A percentile compares a stretch with the other conserved stretches of the same genome.
Conservation (phyloP, 805 yeast genomes). For the Spathaspora sp. region DNA sequence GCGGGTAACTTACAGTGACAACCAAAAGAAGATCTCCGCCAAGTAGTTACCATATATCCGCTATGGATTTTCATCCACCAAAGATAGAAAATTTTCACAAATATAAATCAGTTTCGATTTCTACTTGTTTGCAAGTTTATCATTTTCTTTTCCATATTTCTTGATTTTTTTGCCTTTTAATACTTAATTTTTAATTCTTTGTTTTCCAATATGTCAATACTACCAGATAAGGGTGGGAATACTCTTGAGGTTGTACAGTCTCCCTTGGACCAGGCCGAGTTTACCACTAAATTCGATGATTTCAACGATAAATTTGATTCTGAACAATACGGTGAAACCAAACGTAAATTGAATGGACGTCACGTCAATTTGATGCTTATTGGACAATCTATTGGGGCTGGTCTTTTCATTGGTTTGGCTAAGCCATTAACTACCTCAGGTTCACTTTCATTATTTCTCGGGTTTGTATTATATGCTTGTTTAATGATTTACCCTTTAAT, state of each 20-base stretch:
- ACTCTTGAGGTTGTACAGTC: not conserved
- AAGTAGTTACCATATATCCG: too few species aligned
- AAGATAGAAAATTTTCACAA: not conserved
- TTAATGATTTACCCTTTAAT: conserved; percentile 32
- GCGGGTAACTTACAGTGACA: too few species aligned
- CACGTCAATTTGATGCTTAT: conserved; percentile 34
- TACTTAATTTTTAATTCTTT: not conserved
- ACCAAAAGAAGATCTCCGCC: too few species aligned
- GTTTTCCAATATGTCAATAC: not conserved
- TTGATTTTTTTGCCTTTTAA: too few species aligned
- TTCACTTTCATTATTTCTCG: conserved; percentile 30
- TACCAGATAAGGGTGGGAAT: not conserved
- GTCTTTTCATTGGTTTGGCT: conserved; percentile 30
- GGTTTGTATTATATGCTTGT: conserved; percentile 26
- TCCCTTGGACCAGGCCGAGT: not conserved
- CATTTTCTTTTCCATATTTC: not conserved
- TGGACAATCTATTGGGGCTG: conserved; percentile 34
- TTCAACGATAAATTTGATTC: conserved; percentile 25
- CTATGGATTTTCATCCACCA: not conserved
- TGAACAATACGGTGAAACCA: conserved; percentile 26
- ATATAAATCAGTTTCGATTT: not conserved
- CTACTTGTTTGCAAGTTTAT: not conserved
- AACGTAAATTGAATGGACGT: conserved; percentile 25
- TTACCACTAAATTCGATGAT: conserved; percentile 13
- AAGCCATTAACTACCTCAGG: conserved; percentile 30